Conservation (phyloP, 495 filamentous ascomycete genomes). For the Geoglossum glabrum region DNA sequence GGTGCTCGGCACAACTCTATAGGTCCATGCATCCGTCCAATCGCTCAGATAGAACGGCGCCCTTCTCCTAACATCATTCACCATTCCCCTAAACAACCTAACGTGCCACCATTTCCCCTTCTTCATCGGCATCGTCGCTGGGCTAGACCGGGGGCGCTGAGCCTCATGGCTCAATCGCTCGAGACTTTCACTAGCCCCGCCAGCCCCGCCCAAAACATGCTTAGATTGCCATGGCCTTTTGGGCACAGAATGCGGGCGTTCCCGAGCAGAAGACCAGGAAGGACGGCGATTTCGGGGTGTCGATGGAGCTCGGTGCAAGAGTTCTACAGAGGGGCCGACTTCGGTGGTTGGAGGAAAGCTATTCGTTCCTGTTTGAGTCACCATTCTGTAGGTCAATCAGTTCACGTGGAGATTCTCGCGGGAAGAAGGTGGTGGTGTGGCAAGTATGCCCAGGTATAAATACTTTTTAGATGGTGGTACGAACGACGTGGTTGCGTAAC, state of each 20-base stretch:
- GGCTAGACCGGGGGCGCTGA: background rate
- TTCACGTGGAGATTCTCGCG: background rate
- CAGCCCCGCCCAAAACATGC: background rate
- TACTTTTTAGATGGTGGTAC: no score
- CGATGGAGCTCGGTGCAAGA: background rate
- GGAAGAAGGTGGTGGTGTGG: no score
- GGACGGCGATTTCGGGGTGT: background rate
- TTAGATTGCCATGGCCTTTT: background rate
- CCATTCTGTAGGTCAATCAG: background rate
- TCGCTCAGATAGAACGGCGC: constrained; percentile 59
- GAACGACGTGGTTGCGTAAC: no score
- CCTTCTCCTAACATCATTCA: constrained; percentile 50
- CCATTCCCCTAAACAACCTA: constrained; percentile 34
- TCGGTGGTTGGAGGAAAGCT: background rate
- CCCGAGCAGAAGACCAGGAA: background rate
- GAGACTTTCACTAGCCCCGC: background rate
- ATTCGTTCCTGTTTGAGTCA: background rate
- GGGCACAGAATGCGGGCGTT: background rate
- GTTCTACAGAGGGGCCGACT: background rate
- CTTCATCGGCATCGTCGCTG: background rate
- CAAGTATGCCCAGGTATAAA: no score
- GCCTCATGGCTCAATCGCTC: background rate
- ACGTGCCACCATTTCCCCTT: background rate
- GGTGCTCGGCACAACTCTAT: constrained; percentile 60
- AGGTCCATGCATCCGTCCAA: constrained; percentile 71